Base-by-base conservation (phyloP, 139 green algal genomes). In the Micromonas pusilla region DNA sequence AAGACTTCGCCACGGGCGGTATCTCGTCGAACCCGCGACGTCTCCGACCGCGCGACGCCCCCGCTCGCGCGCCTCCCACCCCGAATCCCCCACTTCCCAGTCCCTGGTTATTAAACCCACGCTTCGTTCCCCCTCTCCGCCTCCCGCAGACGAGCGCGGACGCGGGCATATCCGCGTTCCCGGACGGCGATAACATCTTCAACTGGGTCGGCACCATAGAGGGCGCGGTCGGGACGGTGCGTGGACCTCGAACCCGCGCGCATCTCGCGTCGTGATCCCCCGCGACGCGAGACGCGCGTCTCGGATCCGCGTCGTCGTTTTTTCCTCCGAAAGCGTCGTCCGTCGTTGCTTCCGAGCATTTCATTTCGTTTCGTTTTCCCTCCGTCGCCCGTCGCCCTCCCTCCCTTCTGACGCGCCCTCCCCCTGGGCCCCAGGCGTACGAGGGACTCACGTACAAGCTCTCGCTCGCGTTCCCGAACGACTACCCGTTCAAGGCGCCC, bases 401-500 rank as follows among this genome's bases (percentile, higher is more conserved):
- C n/a, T n/a, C n/a, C n/a, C n/a, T n/a, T 6, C 63, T 33, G 63
- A 70, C 26, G 9, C 26, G 9, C 9, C 63, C 63, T 6, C 9
- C 63, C 26, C 63, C 63, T 37, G 6, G 63, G 19, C 63, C 28
- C 16, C 26, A 68, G 62, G 73, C 85, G 13, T 94, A 93, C 70
- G 87, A 93, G 45, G 86, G 83, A 52, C 81, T 91, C 33, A 90
- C 67, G 31, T 94, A 86, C 83, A 89, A 89, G 63, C 78, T 94
- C 25, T 84, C 70, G 25, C 81, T 94, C 2, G 84, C 81, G 33
- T 94, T 94, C 63, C 81, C 84, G 9, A 68, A 73, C 39, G 90
- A 94, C 32, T 94, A 94, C 79, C 90, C 90, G 13, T 94, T 92
- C 83, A 91, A 93, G 83, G 68, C 89, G 38, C 90, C 90, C 0